Evolutionary conservation across 371 early-diverging fungal species (phyloP), one percentile per base, ranked within the genome.

Genomic region (Rhizopus microsporus): DNA sequence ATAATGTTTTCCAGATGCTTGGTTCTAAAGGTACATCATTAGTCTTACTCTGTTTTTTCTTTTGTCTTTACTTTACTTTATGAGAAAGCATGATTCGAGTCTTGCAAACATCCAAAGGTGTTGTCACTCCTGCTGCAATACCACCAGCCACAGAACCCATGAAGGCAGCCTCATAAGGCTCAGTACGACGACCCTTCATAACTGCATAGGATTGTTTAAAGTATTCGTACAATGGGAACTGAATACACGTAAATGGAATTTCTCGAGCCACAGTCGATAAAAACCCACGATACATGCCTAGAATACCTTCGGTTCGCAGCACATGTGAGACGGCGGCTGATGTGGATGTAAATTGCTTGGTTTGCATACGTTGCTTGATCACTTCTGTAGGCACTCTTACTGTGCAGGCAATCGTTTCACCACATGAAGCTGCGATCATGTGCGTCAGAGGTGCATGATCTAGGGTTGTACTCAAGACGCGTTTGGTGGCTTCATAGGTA

Each of bases 351-450:
- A 88, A 93, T 60, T 90, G 93, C 34, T 88, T 87, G 33, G 93
- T 87, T 69, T 97, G 98, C 92, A 96, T 86, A 51, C 97, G 82
- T 69, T 95, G 95, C 67, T 97, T 97, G 57, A 95, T 84, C 15
- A 96, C 92, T 67, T 97, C 98, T 8, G 95, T 95, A 3, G 98
- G 98, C 4, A 96, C 97, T 7, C 98, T 85, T 29, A 95, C 88
- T 34, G 93, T 72, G 62, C 96, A 97, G 10, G 97, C 97, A 10
- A 85, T 94, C 45, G 96, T 82, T 81, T 97, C 98, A 37, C 95
- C 98, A 34, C 81, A 78, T 2, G 94, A 92, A 4, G 96, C 95
- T 7, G 97, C 88, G 40, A 81, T 57, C 96, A 96, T 94, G 67
- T 93, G 93, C 12, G 84, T 81, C 9, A 86, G 62, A 13, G 92